Conservation (phyloP, 2,329 filamentous ascomycete species). For the Colletotrichum shisoi region DNA sequence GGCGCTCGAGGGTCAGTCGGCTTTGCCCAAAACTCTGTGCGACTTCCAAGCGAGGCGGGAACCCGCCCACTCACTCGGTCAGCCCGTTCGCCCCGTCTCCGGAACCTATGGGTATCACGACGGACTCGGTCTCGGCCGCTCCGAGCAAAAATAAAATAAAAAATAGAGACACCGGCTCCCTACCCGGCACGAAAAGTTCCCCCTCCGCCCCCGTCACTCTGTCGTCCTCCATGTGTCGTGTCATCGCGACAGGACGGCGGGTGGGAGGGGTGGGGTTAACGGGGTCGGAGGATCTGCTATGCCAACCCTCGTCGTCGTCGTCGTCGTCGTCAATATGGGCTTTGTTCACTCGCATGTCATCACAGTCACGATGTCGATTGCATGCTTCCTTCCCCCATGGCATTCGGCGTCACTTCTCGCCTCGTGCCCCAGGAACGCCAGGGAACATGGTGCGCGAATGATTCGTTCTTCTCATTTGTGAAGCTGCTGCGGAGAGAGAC, state of each 20-base stretch:
- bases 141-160: neutral
- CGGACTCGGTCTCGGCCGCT: neutral
- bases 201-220: neutral
- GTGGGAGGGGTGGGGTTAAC: no score
- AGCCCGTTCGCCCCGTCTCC: neutral
- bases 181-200: no score
- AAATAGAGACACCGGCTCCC: neutral
- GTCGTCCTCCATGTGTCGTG: no score
- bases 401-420: no score
- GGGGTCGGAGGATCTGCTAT: no score
- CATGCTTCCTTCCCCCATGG: no score
- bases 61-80: neutral
- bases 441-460: neutral
- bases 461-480: neutral
- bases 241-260: neutral
- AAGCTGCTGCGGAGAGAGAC: neutral
- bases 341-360: no score
- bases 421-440: neutral
- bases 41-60: constrained; percentile 18
- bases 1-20: neutral
- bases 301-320: no score
- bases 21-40: constrained; percentile 10
- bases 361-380: no score
- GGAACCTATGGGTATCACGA: neutral
- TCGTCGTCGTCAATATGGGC: no score